Percentiles rank a stretch among this genome's conserved stretches.
Evolutionary conservation across 306 rosid species (phyloP).

Genomic region (Medicago ruthenica): DNA sequence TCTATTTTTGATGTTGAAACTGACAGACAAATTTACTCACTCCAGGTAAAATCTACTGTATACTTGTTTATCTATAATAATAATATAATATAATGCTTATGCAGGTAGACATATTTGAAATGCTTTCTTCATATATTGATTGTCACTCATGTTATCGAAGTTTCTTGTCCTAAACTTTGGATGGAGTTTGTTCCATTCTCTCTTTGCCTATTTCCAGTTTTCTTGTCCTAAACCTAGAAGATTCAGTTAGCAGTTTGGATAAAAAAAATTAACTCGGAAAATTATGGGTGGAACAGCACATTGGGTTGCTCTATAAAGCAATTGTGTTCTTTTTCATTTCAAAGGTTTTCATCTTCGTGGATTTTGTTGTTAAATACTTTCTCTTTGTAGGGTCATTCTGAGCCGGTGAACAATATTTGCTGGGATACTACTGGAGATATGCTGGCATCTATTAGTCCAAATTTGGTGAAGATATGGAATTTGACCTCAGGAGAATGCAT

Average conservation of each 20-base stretch:
- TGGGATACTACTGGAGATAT: slow-evolving; percentile 54
- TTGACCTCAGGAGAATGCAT: slow-evolving; percentile 55
- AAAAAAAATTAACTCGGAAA: neutral
- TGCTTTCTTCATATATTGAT: slow-evolving; percentile 8
- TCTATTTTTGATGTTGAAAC: slow-evolving; percentile 58
- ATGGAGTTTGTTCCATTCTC: slow-evolving; percentile 20
- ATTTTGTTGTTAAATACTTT: slow-evolving; percentile 26
- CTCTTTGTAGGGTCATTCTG: slow-evolving; percentile 56
- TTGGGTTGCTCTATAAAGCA: slow-evolving; percentile 26
- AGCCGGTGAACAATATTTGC: slow-evolving; percentile 57
- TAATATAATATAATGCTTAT: slow-evolving; percentile 1
- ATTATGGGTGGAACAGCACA: slow-evolving; percentile 2
- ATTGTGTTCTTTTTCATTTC: neutral
- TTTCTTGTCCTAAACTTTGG: slow-evolving; percentile 14
- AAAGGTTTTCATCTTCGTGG: slow-evolving; percentile 14
- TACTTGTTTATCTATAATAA: slow-evolving; percentile 12
- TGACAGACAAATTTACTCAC: slow-evolving; percentile 45
- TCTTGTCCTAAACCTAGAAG: neutral
- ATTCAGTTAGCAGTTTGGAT: neutral
- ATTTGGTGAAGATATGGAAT: slow-evolving; percentile 57
- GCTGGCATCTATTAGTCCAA: slow-evolving; percentile 60
- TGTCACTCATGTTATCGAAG: neutral
- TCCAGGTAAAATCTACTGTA: slow-evolving; percentile 46
- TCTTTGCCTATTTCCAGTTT: slow-evolving; percentile 3
- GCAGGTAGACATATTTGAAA: slow-evolving; percentile 7